A percentile compares a stretch with the other conserved stretches of the same genome.
These are phyloP conservation scores for Tetracentron sinense DNA, from an alignment of 164 flowering plant species.

Conservation along the genomic window DNA sequence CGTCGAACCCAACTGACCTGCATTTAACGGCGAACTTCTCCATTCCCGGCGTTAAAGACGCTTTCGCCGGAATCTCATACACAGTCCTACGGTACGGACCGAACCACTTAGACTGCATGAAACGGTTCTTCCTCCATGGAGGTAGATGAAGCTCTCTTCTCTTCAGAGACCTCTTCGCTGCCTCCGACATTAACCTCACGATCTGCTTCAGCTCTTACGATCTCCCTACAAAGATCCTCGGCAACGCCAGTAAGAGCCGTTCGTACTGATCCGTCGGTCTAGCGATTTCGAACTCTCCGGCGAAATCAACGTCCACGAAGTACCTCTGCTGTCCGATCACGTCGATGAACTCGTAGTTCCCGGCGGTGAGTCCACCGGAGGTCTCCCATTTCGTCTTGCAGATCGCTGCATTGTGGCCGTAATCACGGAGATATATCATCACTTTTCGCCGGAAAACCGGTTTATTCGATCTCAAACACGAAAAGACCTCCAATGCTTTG, in stretches of 20 bases:
- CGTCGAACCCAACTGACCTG: conserved; percentile 51
- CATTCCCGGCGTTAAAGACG: background rate
- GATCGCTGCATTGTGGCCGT: background rate
- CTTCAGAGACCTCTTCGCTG: conserved; percentile 56
- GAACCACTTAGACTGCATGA: conserved; percentile 73
- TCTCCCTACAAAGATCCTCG: conserved; percentile 53
- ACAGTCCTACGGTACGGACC: conserved; percentile 58
- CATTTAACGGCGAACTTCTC: conserved; percentile 48
- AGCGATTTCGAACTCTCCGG: conserved; percentile 69
- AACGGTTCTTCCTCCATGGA: conserved; percentile 83
- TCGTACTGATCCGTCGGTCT: conserved; percentile 48
- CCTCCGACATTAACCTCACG: conserved; percentile 43
- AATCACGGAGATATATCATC: background rate
- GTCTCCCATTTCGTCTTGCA: background rate
- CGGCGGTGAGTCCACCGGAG: background rate
- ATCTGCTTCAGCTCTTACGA: conserved; percentile 58
- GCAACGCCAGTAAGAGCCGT: conserved; percentile 30
- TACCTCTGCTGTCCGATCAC: conserved; percentile 27
- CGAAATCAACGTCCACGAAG: conserved; percentile 57
- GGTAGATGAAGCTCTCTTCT: conserved; percentile 49
- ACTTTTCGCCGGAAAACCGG: background rate
- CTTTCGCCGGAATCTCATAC: conserved; percentile 16
- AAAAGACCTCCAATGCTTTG: background rate
- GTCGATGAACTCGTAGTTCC: background rate
- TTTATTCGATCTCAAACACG: background rate